Evolutionary conservation across 305 asterid species (phyloP), one percentile per base, ranked within the genome.

Genomic region (Solanum hybrid): DNA sequence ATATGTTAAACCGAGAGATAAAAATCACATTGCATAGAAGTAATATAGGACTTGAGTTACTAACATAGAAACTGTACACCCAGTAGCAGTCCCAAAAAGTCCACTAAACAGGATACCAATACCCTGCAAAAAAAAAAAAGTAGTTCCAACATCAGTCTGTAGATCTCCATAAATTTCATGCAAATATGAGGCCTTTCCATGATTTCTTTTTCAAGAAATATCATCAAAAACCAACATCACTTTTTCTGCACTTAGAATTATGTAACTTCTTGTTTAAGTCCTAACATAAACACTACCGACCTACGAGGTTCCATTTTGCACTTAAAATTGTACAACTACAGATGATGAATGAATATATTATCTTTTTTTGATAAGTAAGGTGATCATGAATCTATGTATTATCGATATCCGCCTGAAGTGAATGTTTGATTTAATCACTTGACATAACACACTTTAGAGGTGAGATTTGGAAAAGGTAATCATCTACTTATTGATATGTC

Each of bases 51-150:
- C 7, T 36, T 14, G 66, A 77, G 90, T 46, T 12, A 89, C 97
- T 92, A 91, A 95, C 99, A 97, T 98, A 88, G 97, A 95, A 89
- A 97, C 99, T 1, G 99, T 95, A 17, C 95, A 96, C 79, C 99
- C 99, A 66, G 99, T 96, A 76, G 69, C 92, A 24, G 99, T 97
- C 37, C 99, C 99, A 31, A 95, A 97, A 89, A 96, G 89, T 91
- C 99, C 99, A 90, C 92, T 95, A 86, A 96, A 87, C 90, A 97
- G 90, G 90, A 97, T 95, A 77, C 99, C 99, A 88, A 97, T 96
- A 79, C 99, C 99, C 99, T 96, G 91, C 6, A 85, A 87, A 29
- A 51, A 16, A 16, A 16, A 56, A 5, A 76, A 76, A 34, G 42
- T 20, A 77, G 82, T 5, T 64, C 42, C 60, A 72, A 34, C n/a